Percentiles rank a stretch among this genome's conserved stretches.
These are phyloP conservation scores for Cytospora piceae DNA, from an alignment of 2,329 filamentous ascomycete genomes.

Conservation along the genomic window DNA sequence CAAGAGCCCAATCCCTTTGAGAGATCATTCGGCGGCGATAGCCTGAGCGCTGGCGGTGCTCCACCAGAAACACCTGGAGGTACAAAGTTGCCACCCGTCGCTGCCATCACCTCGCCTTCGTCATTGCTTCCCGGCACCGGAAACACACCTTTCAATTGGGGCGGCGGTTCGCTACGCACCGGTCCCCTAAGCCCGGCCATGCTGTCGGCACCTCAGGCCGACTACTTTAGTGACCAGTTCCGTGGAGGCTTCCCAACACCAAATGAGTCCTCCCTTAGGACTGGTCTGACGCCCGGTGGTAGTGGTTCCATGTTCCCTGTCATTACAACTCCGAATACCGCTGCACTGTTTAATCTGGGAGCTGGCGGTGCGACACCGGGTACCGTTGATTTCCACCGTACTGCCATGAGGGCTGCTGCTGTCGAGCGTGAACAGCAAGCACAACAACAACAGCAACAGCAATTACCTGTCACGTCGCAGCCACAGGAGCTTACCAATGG, in stretches of 20 bases:
- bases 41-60: slow-evolving; percentile 19
- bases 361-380: slow-evolving; percentile 85
- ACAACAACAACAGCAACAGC: slow-evolving; percentile 44
- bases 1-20: slow-evolving; percentile 97
- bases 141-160: slow-evolving; percentile 78
- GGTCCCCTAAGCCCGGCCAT: slow-evolving; percentile 96
- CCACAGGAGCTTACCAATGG: slow-evolving; percentile 55
- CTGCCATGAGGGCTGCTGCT: slow-evolving; percentile 79
- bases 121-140: slow-evolving; percentile 75
- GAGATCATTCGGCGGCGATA: slow-evolving; percentile 76
- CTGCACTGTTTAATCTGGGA: slow-evolving; percentile 78
- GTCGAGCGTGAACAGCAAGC: slow-evolving; percentile 58
- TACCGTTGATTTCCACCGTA: slow-evolving; percentile 92
- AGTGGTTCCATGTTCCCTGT: slow-evolving; percentile 94
- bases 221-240: slow-evolving; percentile 85
- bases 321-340: slow-evolving; percentile 85
- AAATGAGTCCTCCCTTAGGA: slow-evolving; percentile 92
- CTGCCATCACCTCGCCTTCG: slow-evolving; percentile 87
- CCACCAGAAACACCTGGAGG: slow-evolving; percentile 77
- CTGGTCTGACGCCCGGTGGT: slow-evolving; percentile 89
- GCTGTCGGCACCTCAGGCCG: slow-evolving; percentile 82
- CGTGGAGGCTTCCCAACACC: slow-evolving; percentile 89
- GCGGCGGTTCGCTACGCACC: slow-evolving; percentile 80
- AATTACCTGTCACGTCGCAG: slow-evolving; percentile 51
- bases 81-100: slow-evolving; percentile 84